Percentiles rank a stretch among this genome's conserved stretches.
phyloP scores from a whole-genome alignment of 2,329 filamentous ascomycete species.

The Tolypocladium nubicola region DNA sequence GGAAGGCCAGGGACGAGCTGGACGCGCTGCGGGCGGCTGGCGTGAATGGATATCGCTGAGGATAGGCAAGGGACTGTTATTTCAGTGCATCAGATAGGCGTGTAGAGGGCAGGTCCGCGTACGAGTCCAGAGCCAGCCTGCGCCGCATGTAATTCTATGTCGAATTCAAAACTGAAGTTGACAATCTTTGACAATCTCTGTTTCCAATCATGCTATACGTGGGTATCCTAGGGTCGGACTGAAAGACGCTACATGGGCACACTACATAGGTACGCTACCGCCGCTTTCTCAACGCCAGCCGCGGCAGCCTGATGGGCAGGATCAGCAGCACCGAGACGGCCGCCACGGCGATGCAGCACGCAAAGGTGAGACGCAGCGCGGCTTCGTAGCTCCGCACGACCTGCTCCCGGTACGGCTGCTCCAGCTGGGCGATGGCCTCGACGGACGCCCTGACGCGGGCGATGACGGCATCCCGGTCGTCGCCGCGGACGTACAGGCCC shows the following conservation, averaged over 20 bases:
- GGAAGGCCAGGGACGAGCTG: constrained; percentile 67
- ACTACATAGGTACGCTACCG: not conserved
- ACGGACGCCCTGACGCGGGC: constrained; percentile 41
- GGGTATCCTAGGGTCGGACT: not conserved
- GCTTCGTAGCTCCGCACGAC: constrained; percentile 45
- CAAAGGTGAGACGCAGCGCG: constrained; percentile 36
- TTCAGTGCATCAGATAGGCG: not conserved
- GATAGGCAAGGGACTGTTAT: not conserved
- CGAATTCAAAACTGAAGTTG: not conserved
- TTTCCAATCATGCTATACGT: too few relatives aligned
- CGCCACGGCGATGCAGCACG: constrained; percentile 33
- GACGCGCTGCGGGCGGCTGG: constrained; percentile 37
- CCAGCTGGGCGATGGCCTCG: constrained; percentile 37
- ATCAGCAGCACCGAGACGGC: constrained; percentile 36
- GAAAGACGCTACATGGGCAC: not conserved
- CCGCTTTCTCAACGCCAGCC: constrained; percentile 31
- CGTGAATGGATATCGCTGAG: constrained; percentile 28
- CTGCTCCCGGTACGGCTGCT: constrained; percentile 36
- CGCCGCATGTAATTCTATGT: not conserved
- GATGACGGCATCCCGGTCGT: constrained; percentile 46
- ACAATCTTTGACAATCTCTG: not conserved
- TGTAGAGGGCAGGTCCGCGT: not conserved
- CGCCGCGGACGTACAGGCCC: constrained; percentile 44
- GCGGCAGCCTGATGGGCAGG: constrained; percentile 41
- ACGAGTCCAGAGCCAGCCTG: not conserved